Base-by-base conservation (phyloP, 805 yeast species). In the Kodamaea lidongshanica region DNA sequence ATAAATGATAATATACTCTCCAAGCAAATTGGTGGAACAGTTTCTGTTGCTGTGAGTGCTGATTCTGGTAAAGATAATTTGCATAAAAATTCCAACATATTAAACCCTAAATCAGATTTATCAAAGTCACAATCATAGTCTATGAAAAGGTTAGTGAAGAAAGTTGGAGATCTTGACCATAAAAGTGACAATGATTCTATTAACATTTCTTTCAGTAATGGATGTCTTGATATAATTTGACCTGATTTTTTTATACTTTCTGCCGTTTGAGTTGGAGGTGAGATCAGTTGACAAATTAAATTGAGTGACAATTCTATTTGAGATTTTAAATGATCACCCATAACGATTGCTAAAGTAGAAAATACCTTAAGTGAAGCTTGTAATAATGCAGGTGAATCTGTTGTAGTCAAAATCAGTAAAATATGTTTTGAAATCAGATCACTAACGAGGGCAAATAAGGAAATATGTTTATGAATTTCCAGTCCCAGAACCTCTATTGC, bases 121-220 rank as follows among this genome's bases (percentile, higher is more conserved):
- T 86, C 94, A 41, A 86, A 77, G 48, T 86, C 89, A 56, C 97
- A 89, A 53, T 92, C 98, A 52, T 77, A 92, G 34, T 78, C 79
- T 33, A 83, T 77, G 51, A 83, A 92, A 19, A 88, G 54, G 25
- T 76, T 72, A 9, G 86, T 73, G 52, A 87, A 86, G 34, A 85
- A 78, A 3, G 71, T 60, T 2, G 95, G 89, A 0, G 84, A 74
- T 35, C 95, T 70, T 4, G 79, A 71, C 94, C 94, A 83, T 16
- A 83, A 56, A 27, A 80, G 75, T 3, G 95, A 82, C 2, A 89
- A 58, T 8, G 88, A 77, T 55, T 92, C 98, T 23, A 88, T 71
- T 42, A 92, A 65, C 37, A 84, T 66, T 50, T 92, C 98, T 42
- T 89, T 80, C n/a, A 67, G 57, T 0, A 45, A 35, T 1, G 78